A percentile compares a stretch with the other conserved stretches of the same genome.
Conservation (phyloP, 352 stramenopile genomes). For the Pythium phragmitis region DNA sequence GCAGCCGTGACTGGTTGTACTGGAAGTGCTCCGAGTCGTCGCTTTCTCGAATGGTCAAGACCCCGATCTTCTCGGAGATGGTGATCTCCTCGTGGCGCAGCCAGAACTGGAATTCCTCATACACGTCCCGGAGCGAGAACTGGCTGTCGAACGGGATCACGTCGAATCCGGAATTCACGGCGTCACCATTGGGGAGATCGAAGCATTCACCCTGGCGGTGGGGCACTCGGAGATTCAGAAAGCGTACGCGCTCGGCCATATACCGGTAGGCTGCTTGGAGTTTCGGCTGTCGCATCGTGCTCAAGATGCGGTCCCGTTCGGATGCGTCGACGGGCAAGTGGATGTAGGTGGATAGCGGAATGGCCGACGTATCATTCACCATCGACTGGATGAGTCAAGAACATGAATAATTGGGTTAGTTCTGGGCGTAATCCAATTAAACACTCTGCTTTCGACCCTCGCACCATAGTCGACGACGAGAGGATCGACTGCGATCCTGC, state of each 20-base stretch:
- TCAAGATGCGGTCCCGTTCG: not conserved
- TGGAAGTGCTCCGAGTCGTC: constrained; percentile 9
- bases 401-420: not conserved
- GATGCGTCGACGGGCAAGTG: constrained; percentile 8
- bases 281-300: not conserved
- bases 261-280: constrained; percentile 1
- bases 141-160: constrained; percentile 3
- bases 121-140: constrained; percentile 12
- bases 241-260: constrained; percentile 5
- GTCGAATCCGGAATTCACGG: constrained; percentile 2
- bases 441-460: not conserved
- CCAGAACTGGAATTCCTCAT: constrained; percentile 12
- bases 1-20: constrained; percentile 11
- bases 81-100: constrained; percentile 17
- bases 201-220: constrained; percentile 10
- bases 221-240: constrained; percentile 3
- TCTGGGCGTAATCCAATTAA: too few species aligned
- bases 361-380: not conserved
- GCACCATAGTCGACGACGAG: constrained; percentile 6
- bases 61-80: constrained; percentile 7
- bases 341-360: constrained; percentile 18
- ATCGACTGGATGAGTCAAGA: constrained; percentile 5
- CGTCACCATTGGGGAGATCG: constrained; percentile 10
- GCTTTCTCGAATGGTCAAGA: constrained; percentile 18
- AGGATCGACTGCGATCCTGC: constrained; percentile 22